Evolutionary conservation across 1,139 yeast species (phyloP), one percentile per base, ranked within the genome.

Genomic region (Eremothecium gossypii): DNA sequence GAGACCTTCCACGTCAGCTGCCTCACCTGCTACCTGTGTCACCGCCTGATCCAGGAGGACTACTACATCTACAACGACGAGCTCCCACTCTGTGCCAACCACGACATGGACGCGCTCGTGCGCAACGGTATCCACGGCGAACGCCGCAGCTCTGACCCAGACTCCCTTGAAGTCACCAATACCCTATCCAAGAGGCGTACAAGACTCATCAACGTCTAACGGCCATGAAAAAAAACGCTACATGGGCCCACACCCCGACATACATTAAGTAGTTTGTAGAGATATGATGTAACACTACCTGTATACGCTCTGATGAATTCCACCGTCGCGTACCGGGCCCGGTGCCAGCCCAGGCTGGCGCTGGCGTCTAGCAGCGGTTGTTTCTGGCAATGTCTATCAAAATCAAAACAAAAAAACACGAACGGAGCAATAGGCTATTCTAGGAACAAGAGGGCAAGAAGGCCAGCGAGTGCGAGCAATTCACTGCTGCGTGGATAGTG

Each of bases 1-100:
- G 84, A 79, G 54, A 73, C 81, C 48, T 83, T 82, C 70, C 93
- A 83, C 58, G 63, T 72, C 23, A 61, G 69, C 33, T 83, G 93
- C 60, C 67, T 83, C 51, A 69, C 61, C 41, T 83, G 91, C 62
- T 60, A 64, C 40, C 62, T 67, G 37, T 82, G 93, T 61, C 58
- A 63, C 17, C 49, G 54, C 6, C 52, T 55, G 8, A 80, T 82
- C 41, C 60, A 59, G 6, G 65, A 63, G 23, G 89, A 81, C 58
- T 81, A 82, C 56, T 74, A 49, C 38, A 45, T 58, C 10, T 52
- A 53, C 44, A 59, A 59, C 44, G 49, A 47, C 28, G 49, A 51
- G 29, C 44, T 54, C 26, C 56, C 62, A 7, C 45, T 60, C 11
- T 60, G 64, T 42, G 43, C 45, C 20, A 48, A 53, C 31, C 64